Base-by-base conservation (phyloP, 495 filamentous ascomycete genomes). In the Chaetomium cochliodes region DNA sequence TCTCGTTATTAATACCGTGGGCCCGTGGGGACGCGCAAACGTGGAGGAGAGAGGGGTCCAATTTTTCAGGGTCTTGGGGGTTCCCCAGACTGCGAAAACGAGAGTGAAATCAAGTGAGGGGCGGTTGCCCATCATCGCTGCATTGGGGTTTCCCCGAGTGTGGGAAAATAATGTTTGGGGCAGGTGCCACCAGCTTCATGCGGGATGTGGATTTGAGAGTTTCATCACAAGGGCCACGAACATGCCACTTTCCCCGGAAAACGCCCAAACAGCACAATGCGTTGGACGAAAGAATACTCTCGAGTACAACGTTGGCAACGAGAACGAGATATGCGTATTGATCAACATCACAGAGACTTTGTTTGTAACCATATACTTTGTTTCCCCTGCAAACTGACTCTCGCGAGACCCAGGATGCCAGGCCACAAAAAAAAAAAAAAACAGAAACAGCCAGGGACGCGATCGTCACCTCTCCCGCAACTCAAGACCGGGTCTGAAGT, bases 1-100 rank as follows among this genome's bases (percentile, higher is more conserved):
- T 23, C 49, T 51, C 22, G 23, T 52, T 12, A 5, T 4, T 4
- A 18, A 23, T 37, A 37, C 33, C 46, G 46, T 50, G 46, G 46
- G 46, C 46, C 33, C 33, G 46, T 20, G 46, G 46, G 20, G 46
- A 44, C 41, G 46, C 18, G 23, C 18, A 50, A 23, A 50, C 20
- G 16, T 23, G 18, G 23, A 52, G 25, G 25, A 28, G 0, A 15
- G 26, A 26, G 50, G 26, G 50, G 50, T 4, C 9, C 13, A 5
- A 52, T 52, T 52, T 52, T 52, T 52, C 50, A 52, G 50, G 50
- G 50, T 52, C 50, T 52, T 28, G 9, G 7, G 8, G 49, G 22
- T 52, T 26, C 51, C 51, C 51, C 51, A 16, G 51, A 54, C 18
- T 54, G 51, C 28, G 51, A 54, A 33, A 20, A 33, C 26, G 18